Evolutionary conservation across 805 yeast species (phyloP), one percentile per base, ranked within the genome.

Genomic region (Lachancea sp.): DNA sequence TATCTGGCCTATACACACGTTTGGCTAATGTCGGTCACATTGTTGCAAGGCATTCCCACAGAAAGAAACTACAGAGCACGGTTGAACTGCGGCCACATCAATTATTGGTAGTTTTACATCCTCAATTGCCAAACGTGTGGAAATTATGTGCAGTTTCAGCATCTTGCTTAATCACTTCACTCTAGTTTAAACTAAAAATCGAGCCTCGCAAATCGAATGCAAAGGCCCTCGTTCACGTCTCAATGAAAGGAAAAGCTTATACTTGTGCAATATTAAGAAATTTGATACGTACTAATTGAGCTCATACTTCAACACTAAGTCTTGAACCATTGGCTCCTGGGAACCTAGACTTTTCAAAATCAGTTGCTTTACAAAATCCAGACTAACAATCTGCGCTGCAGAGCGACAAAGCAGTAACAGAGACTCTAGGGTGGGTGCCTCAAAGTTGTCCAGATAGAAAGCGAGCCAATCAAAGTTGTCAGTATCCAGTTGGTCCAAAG

Each of bases 241-340:
- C n/a, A n/a, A n/a, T n/a, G n/a, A n/a, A n/a, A n/a, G n/a, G n/a
- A n/a, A n/a, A n/a, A n/a, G n/a, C n/a, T n/a, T n/a, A n/a, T n/a
- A n/a, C n/a, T 23, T 23, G 25, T 8, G 11, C 25, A 23, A 23
- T 8, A 8, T 23, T 8, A 11, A 23, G 25, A 8, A 8, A 8
- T 23, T 23, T 11, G 11, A 8, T 23, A 13, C 8, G 19, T 16
- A 8, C 17, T 19, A 36, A 28, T 29, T 36, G 28, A 61, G 42
- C 42, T 54, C 52, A 37, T 60, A 61, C 41, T 58, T 54, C 29
- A 60, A 35, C 13, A 58, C 44, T 13, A 37, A 22, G 36, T 50
- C 47, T 32, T 58, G 57, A 3, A 45, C 33, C n/a, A 26, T 40
- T 29, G 63, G 64, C 29, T 59, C 63, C 11, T 45, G 45, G 5